Conservation (phyloP, 1,284 basidiomycete genomes). For the Waitea zeae region DNA sequence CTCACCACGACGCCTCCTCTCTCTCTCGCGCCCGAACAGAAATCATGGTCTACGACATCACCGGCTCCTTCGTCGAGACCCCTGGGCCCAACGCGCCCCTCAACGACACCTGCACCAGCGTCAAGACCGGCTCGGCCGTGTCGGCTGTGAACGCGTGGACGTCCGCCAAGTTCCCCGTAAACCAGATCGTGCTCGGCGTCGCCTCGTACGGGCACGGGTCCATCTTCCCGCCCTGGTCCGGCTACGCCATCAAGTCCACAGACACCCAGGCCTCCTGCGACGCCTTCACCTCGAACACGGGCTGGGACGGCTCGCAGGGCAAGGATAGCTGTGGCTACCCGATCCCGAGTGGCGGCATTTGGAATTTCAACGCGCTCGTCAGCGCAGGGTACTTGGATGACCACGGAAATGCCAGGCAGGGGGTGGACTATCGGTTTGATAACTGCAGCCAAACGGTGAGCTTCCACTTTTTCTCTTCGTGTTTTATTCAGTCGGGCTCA, state of each 20-base stretch:
- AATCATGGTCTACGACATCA: slow-evolving; percentile 64
- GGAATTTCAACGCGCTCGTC: slow-evolving; percentile 23
- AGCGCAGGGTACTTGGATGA: slow-evolving; percentile 19
- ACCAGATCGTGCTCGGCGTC: slow-evolving; percentile 50
- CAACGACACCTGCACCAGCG: slow-evolving; percentile 35
- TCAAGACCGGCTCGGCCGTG: slow-evolving; percentile 44
- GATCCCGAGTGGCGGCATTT: slow-evolving; percentile 17
- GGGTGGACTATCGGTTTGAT: slow-evolving; percentile 24
- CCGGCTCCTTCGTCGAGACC: slow-evolving; percentile 28
- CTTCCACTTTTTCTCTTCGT: slow-evolving; percentile 8
- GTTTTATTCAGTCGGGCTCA: background rate
- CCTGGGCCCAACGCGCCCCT: slow-evolving; percentile 60
- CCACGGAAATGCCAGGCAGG: slow-evolving; percentile 18
- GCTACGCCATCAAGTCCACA: slow-evolving; percentile 5
- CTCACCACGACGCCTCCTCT: background rate
- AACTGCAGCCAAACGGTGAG: slow-evolving; percentile 29
- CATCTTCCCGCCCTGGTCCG: slow-evolving; percentile 14
- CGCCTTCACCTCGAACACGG: slow-evolving; percentile 26
- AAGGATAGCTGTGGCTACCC: slow-evolving; percentile 21
- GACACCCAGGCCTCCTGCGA: slow-evolving; percentile 11
- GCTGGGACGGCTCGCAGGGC: slow-evolving; percentile 20
- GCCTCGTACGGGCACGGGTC: slow-evolving; percentile 36
- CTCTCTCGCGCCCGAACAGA: slow-evolving; percentile 5
- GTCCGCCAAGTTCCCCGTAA: slow-evolving; percentile 38
- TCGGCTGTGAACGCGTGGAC: slow-evolving; percentile 47